Conservation (phyloP, 352 stramenopile genomes). For the Phytophthora aleatoria region DNA sequence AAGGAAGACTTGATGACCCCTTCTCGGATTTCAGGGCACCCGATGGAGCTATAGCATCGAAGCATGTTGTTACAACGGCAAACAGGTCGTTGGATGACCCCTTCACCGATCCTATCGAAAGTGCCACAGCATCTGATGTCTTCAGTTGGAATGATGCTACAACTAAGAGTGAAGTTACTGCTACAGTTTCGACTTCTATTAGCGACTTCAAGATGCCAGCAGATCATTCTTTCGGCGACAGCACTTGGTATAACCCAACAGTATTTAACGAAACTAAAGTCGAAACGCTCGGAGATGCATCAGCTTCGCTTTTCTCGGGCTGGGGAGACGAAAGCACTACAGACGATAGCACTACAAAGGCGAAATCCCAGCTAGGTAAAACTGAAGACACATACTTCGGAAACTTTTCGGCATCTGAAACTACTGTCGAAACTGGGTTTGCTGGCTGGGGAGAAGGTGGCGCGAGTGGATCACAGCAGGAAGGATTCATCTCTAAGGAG, state of each 20-base stretch:
- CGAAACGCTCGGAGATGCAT: background rate
- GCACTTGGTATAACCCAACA: constrained; percentile 5
- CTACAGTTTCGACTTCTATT: background rate
- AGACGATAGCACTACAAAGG: background rate
- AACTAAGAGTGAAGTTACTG: background rate
- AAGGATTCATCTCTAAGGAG: background rate
- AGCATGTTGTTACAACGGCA: background rate
- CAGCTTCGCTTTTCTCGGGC: constrained; percentile 9
- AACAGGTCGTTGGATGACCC: constrained; percentile 8
- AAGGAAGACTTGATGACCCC: constrained; percentile 10
- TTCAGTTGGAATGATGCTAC: constrained; percentile 7
- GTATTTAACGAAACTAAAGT: background rate
- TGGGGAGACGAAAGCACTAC: constrained; percentile 1
- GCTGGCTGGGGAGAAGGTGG: background rate
- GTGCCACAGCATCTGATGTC: constrained; percentile 7
- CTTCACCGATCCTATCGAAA: constrained; percentile 13
- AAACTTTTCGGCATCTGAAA: constrained; percentile 1
- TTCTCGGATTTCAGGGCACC: constrained; percentile 25
- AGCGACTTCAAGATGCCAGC: background rate
- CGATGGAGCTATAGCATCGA: constrained; percentile 1
- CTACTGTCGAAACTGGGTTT: background rate
- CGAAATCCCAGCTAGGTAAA: background rate
- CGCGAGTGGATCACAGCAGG: background rate
- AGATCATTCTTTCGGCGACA: background rate
- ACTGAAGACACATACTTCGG: constrained; percentile 1